Evolutionary conservation across 1,284 basidiomycete species (phyloP), one percentile per base, ranked within the genome.

Genomic region (Cryptococcus sp.): DNA sequence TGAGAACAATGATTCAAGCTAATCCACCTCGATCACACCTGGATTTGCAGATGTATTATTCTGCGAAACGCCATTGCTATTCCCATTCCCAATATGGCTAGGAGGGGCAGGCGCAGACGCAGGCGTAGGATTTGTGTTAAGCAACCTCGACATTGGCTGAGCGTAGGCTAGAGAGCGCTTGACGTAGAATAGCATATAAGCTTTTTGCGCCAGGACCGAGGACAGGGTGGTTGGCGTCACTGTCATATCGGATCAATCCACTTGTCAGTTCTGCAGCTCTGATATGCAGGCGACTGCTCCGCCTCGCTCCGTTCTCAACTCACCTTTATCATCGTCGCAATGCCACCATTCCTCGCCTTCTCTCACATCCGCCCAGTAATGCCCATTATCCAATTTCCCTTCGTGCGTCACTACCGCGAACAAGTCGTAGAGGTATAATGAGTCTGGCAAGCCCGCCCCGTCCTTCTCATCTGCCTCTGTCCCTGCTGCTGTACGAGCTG

Each of bases 361-460:
- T 39, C 73, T 62, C 3, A 78, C 69, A 50, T 74, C 71, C 17
- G 68, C 72, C 66, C 67, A 70, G 76, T 97, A 97, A 73, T 97
- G 94, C 0, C 94, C 94, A 59, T 93, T 96, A 76, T 94, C 89
- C 69, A 98, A 86, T 74, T 90, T 88, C 10, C 94, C 94, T 73
- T 96, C 91, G 76, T 97, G 94, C 62, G 93, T 93, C 59, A 97
- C 88, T 37, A 97, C 92, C 8, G 91, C 89, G 69, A 95, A 93
- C 2, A 97, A 83, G 70, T 96, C 91, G 74, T 96, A 97, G 54
- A 90, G 87, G 76, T 91, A 97, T 77, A 92, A 82, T 15, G 83
- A 81, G 40, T 84, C 81, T 1, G 88, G 87, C 0, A 78, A 61
- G n/a, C 15, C 25, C 16, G 20, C 48, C 39, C 13, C 50, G 40